phyloP scores from a whole-genome alignment of 768 basidiomycete genomes.

The Erythrobasidium yunnanense region DNA sequence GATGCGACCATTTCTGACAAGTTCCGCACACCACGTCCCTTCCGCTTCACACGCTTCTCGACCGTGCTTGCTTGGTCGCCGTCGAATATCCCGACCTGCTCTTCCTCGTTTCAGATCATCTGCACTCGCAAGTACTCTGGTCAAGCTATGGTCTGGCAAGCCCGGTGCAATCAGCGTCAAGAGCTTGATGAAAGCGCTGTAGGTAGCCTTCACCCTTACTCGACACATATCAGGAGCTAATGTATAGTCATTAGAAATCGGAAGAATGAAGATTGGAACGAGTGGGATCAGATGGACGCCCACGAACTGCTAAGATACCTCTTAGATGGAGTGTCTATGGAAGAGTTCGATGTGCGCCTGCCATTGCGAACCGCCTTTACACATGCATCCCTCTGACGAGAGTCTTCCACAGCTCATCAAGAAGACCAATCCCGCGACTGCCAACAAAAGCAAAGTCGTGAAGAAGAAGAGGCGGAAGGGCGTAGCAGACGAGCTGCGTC shows the following conservation, averaged over 20 bases:
- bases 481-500: slow-evolving; percentile 34
- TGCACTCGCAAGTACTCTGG: slow-evolving; percentile 15
- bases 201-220: not conserved
- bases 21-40: not conserved
- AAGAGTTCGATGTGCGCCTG: slow-evolving; percentile 67
- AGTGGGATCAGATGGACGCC: slow-evolving; percentile 90
- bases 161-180: slow-evolving; percentile 27
- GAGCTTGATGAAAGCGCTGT: slow-evolving; percentile 65
- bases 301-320: slow-evolving; percentile 85
- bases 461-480: slow-evolving; percentile 12
- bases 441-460: not conserved
- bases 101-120: slow-evolving; percentile 1
- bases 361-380: not conserved
- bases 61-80: not conserved
- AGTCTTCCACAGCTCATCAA: slow-evolving; percentile 60
- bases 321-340: slow-evolving; percentile 85
- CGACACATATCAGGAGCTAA: not conserved
- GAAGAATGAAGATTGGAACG: slow-evolving; percentile 76
- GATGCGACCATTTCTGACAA: not conserved
- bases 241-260: slow-evolving; percentile 4
- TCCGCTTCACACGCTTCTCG: not conserved
- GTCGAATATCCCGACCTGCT: not conserved
- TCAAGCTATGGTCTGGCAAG: slow-evolving; percentile 23
- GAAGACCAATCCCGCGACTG: slow-evolving; percentile 51
- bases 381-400: not conserved